Evolutionary conservation across 805 yeast species (phyloP), one percentile per base, ranked within the genome.

Genomic region (Barnettozyma pratensis): DNA sequence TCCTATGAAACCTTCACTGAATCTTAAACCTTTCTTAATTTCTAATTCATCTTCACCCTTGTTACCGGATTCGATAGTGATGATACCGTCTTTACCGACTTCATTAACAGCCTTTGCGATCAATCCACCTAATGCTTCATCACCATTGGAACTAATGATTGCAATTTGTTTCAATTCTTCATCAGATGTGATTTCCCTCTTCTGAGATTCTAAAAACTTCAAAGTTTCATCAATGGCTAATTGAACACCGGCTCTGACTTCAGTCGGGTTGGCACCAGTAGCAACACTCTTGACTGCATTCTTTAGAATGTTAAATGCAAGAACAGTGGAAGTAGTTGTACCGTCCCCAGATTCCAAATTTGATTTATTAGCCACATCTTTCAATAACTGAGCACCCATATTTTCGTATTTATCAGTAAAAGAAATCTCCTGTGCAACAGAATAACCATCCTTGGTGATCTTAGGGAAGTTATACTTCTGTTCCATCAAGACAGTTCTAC

Each of bases 191-290:
- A 94, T 85, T 69, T 87, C 96, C 71, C 85, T 89, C 77, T 88
- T 91, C 79, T 92, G 83, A 56, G 78, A 67, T 63, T 87, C 88
- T 63, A 92, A 78, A 71, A 78, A 92, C 53, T 83, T 79, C 56
- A 92, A 91, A 44, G 91, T 96, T 39, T 91, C 90, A 67, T 88
- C 92, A 45, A 91, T 98, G 39, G 97, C 99, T 52, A 96, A 85
- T 75, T 91, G 97, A 42, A 96, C 82, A 62, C 99, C 99, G 67
- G 94, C 83, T 80, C 98, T 87, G 66, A 92, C 79, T 64, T 92
- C 98, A 94, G 90, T 91, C 61, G 99, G 98, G 76, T 92, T 94
- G 73, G 97, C 91, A 53, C 99, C 99, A 49, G 98, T 97, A 53
- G 98, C 97, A 41, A 94, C 99, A 64, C 89, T 89, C 78, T 89